Conservation (phyloP, 306 rosid species). For the Lupinus albus region DNA sequence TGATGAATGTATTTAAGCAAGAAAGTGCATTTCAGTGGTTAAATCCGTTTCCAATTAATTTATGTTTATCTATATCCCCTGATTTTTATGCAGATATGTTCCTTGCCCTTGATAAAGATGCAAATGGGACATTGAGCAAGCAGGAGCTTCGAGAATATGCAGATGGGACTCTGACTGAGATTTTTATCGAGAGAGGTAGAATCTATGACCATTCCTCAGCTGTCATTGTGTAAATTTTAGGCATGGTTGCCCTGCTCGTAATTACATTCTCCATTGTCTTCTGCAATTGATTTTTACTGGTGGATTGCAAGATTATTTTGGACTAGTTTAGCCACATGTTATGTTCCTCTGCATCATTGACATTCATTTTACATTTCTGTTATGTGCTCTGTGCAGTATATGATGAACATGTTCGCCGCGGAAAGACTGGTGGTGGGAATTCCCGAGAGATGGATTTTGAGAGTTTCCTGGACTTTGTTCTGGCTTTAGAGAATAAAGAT, state of each 20-base stretch:
- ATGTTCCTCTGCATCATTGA: background rate
- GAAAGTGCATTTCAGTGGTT: conserved; percentile 6
- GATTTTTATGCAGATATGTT: conserved; percentile 72
- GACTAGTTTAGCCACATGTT: background rate
- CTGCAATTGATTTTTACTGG: conserved; percentile 1
- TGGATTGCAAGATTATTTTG: conserved; percentile 12
- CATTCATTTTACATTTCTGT: conserved; percentile 4
- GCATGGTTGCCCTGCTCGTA: conserved; percentile 21
- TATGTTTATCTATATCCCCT: conserved; percentile 26
- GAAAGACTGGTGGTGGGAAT: conserved; percentile 74
- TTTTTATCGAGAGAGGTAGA: conserved; percentile 94
- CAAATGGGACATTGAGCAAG: conserved; percentile 84
- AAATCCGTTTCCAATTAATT: conserved; percentile 8
- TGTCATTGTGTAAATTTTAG: conserved; percentile 24
- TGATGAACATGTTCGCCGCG: conserved; percentile 91
- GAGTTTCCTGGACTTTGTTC: conserved; percentile 87
- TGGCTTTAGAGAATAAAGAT: conserved; percentile 97
- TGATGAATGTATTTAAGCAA: background rate
- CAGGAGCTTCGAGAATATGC: conserved; percentile 96
- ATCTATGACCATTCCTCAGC: background rate
- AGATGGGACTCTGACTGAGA: conserved; percentile 94
- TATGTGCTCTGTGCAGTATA: conserved; percentile 58
- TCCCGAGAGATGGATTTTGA: conserved; percentile 92
- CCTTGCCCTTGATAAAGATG: conserved; percentile 88
- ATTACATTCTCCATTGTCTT: background rate